A percentile compares a stretch with the other conserved stretches of the same genome.
phyloP scores from a whole-genome alignment of 768 basidiomycete species.

The Suillus subluteus region DNA sequence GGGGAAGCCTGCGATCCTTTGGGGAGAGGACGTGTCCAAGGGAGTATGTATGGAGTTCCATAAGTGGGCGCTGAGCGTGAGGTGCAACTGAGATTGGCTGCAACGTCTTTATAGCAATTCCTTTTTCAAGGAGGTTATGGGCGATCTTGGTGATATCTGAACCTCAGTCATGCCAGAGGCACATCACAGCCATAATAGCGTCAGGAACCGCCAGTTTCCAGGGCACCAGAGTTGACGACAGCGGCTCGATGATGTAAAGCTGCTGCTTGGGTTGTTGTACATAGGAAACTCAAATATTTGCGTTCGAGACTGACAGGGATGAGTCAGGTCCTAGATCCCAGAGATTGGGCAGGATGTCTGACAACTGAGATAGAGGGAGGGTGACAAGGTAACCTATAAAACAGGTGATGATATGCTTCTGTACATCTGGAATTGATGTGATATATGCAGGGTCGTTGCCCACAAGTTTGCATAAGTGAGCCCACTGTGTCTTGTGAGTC shows the following conservation, averaged over 20 bases:
- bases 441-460: neutral
- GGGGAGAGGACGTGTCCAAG: neutral
- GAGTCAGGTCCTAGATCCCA: neutral
- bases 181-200: neutral
- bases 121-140: neutral
- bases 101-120: neutral
- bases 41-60: neutral
- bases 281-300: neutral
- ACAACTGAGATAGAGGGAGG: neutral
- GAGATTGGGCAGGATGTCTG: neutral
- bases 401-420: neutral
- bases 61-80: neutral
- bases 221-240: neutral
- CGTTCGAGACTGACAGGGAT: neutral
- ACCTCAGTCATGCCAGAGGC: slow-evolving; percentile 1
- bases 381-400: neutral
- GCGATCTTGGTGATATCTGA: neutral
- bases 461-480: neutral
- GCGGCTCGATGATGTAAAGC: neutral
- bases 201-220: neutral
- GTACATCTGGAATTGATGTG: neutral
- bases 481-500: neutral
- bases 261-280: neutral
- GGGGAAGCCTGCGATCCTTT: neutral
- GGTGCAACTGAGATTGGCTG: neutral